Conservation (phyloP, 2,329 filamentous ascomycete species). For the Fusarium foetens region DNA sequence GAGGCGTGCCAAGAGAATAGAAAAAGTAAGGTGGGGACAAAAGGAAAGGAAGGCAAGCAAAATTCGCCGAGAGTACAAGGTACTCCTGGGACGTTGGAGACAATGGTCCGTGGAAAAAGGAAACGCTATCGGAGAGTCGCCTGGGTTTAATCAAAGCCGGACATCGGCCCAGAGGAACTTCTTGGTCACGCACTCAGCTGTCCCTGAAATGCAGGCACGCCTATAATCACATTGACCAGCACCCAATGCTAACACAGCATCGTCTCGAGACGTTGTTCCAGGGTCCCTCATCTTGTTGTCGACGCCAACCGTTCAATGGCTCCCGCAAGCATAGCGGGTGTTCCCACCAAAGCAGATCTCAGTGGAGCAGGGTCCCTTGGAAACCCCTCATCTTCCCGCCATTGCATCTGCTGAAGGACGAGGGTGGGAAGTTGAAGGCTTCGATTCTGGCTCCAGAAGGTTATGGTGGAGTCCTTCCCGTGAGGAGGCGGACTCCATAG, state of each 20-base stretch:
- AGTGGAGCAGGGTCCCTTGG: slow-evolving; percentile 42
- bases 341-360: slow-evolving; percentile 45
- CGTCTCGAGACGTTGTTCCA: slow-evolving; percentile 14
- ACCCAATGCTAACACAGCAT: slow-evolving; percentile 3
- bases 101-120: slow-evolving; percentile 27
- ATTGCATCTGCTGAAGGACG: slow-evolving; percentile 42
- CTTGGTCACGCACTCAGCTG: slow-evolving; percentile 10
- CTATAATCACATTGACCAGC: slow-evolving; percentile 8
- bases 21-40: slow-evolving; percentile 25
- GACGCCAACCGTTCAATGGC: slow-evolving; percentile 43
- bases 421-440: slow-evolving; percentile 42
- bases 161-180: slow-evolving; percentile 15
- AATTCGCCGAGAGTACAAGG: slow-evolving; percentile 35
- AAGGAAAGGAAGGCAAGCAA: slow-evolving; percentile 14
- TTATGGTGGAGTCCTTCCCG: slow-evolving; percentile 45
- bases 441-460: slow-evolving; percentile 47
- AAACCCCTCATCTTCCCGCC: slow-evolving; percentile 45
- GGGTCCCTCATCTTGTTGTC: slow-evolving; percentile 37
- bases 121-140: slow-evolving; percentile 23
- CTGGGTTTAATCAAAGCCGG: slow-evolving; percentile 23
- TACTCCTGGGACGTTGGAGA: slow-evolving; percentile 20
- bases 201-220: slow-evolving; percentile 31
- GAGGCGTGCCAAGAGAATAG: slow-evolving; percentile 23
- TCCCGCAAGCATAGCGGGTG: slow-evolving; percentile 43
- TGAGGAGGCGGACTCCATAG: slow-evolving; percentile 43